Percentiles rank a stretch among this genome's conserved stretches.
Evolutionary conservation across 176 grass and related monocot species (phyloP).

Genomic region (Ensete glaucum): DNA sequence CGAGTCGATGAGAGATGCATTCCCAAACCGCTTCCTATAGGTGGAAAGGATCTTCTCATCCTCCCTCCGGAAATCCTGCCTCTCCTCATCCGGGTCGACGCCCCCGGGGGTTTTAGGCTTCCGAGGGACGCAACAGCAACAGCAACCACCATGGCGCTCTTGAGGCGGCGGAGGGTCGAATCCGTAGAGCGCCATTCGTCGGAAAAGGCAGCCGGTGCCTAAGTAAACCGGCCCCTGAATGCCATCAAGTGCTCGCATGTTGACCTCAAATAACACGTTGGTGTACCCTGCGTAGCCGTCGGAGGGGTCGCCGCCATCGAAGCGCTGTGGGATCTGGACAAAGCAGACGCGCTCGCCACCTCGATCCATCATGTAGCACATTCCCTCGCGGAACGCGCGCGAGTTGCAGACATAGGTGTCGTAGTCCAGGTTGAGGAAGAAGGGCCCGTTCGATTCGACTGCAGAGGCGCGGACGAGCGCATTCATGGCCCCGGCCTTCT

Average conservation of each 20-base stretch:
- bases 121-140: not conserved
- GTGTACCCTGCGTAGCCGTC: slow-evolving; percentile 8
- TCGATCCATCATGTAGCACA: slow-evolving; percentile 17
- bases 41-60: not conserved
- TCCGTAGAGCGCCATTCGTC: slow-evolving; percentile 1
- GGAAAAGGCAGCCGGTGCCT: slow-evolving; percentile 4
- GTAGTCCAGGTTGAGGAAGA: slow-evolving; percentile 17
- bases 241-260: slow-evolving; percentile 6
- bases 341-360: slow-evolving; percentile 15
- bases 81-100: not conserved
- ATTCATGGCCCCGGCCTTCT: slow-evolving; percentile 18
- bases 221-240: not conserved
- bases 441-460: slow-evolving; percentile 7
- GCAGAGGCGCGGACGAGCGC: slow-evolving; percentile 15
- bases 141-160: not conserved
- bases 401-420: slow-evolving; percentile 18
- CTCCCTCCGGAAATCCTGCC: too few relatives aligned
- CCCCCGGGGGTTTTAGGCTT: not conserved
- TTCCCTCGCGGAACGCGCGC: slow-evolving; percentile 7
- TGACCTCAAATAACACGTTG: slow-evolving; percentile 6
- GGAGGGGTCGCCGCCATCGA: slow-evolving; percentile 16
- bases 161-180: not conserved
- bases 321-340: slow-evolving; percentile 13
- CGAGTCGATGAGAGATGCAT: not conserved
- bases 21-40: not conserved